Conservation (phyloP, 1,139 yeast genomes). For the Spathaspora sp. region DNA sequence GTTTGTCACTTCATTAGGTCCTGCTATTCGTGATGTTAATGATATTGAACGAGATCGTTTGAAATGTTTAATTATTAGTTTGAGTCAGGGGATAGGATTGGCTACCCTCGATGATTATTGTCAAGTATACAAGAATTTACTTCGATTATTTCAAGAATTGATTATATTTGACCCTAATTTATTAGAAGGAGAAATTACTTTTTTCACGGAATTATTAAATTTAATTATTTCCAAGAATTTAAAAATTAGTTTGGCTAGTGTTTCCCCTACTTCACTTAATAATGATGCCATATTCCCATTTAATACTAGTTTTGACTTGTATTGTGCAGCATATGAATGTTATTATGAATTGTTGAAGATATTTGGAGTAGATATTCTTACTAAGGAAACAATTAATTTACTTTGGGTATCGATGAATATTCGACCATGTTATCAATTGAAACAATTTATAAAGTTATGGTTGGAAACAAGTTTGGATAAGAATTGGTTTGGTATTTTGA, state of each 20-base stretch:
- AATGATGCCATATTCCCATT: conserved; percentile 40
- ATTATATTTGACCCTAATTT: conserved; percentile 41
- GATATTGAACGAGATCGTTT: conserved; percentile 21
- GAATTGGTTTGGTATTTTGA: conserved; percentile 43
- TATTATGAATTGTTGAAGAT: conserved; percentile 42
- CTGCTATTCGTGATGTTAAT: conserved; percentile 30
- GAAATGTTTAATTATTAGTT: conserved; percentile 29
- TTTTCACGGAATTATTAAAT: conserved; percentile 32
- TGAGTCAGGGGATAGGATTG: conserved; percentile 36
- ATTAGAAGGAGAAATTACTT: conserved; percentile 29
- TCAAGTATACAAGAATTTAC: conserved; percentile 25
- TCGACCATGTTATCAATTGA: conserved; percentile 38
- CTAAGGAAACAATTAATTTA: conserved; percentile 37
- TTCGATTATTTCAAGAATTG: conserved; percentile 38
- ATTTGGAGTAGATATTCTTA: conserved; percentile 31
- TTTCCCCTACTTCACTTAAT: conserved; percentile 36
- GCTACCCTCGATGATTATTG: conserved; percentile 28
- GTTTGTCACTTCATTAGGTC: conserved; percentile 40
- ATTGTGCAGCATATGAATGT: conserved; percentile 38
- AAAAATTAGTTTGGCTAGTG: conserved; percentile 35
- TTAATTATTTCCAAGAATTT: conserved; percentile 37
- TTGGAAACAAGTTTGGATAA: conserved; percentile 36
- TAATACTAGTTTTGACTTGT: conserved; percentile 36
- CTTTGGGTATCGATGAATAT: conserved; percentile 47
- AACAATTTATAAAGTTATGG: conserved; percentile 38